phyloP scores from a whole-genome alignment of 1,284 basidiomycete genomes.

The Microbotryum silenes-acaulis region DNA sequence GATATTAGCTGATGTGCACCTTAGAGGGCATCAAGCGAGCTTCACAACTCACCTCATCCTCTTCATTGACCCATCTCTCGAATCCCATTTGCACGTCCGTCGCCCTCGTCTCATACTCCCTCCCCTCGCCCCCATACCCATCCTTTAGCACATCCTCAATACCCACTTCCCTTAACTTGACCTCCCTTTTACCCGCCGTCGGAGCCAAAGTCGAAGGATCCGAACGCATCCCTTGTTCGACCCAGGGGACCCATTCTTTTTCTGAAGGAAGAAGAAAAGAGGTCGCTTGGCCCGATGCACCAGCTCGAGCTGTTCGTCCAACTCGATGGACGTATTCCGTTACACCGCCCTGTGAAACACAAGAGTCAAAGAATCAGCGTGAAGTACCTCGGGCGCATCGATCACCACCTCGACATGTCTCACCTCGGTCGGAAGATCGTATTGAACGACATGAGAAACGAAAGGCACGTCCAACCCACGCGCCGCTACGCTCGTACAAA shows the following conservation, averaged over 20 bases:
- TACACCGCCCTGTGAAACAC: slow-evolving; percentile 57
- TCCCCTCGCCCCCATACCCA: slow-evolving; percentile 72
- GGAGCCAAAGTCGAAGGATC: slow-evolving; percentile 35
- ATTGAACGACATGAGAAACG: slow-evolving; percentile 91
- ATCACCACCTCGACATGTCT: background rate
- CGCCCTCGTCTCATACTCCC: slow-evolving; percentile 78
- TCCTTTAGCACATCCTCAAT: slow-evolving; percentile 64
- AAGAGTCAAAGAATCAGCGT: too few species aligned
- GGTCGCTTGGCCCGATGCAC: slow-evolving; percentile 82
- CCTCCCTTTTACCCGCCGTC: slow-evolving; percentile 40
- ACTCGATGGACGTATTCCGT: slow-evolving; percentile 97
- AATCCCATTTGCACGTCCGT: slow-evolving; percentile 94
- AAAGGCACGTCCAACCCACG: slow-evolving; percentile 94
- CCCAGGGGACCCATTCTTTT: slow-evolving; percentile 78
- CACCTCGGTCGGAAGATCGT: slow-evolving; percentile 87
- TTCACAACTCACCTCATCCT: slow-evolving; percentile 57
- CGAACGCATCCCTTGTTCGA: slow-evolving; percentile 62
- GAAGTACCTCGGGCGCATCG: too few species aligned
- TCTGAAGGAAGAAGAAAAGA: slow-evolving; percentile 82
- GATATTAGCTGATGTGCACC: too few species aligned
- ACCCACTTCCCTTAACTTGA: slow-evolving; percentile 54
- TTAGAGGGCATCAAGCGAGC: too few species aligned
- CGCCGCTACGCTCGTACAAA: slow-evolving; percentile 95
- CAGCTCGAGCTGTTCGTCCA: slow-evolving; percentile 92
- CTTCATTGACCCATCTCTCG: slow-evolving; percentile 81